Percentiles rank a stretch among this genome's conserved stretches.
These are phyloP conservation scores for Emmonsiellopsis sp. DNA, from an alignment of 2,329 filamentous ascomycete genomes.

Conservation along the genomic window DNA sequence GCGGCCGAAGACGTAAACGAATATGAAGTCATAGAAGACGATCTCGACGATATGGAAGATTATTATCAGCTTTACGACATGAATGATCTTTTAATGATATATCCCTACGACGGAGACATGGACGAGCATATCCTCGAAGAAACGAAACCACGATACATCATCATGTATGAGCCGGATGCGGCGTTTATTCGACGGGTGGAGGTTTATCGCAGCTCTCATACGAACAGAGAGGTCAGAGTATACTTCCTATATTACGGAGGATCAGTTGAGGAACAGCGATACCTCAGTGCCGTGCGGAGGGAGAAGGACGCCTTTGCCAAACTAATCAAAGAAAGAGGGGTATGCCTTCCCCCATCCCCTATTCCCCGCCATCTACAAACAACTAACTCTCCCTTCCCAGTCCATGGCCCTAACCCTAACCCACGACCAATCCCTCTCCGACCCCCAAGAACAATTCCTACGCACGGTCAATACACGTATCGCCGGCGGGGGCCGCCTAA, in stretches of 20 bases:
- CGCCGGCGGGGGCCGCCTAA: slow-evolving; percentile 77
- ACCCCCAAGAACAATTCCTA: slow-evolving; percentile 84
- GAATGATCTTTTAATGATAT: slow-evolving; percentile 76
- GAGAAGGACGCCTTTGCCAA: slow-evolving; percentile 96
- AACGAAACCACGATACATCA: slow-evolving; percentile 81
- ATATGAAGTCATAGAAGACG: slow-evolving; percentile 64
- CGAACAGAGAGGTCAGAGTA: slow-evolving; percentile 75
- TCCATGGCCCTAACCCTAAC: slow-evolving; percentile 85
- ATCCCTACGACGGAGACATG: slow-evolving; percentile 90
- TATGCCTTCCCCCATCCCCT: slow-evolving; percentile 19
- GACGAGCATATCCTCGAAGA: slow-evolving; percentile 97
- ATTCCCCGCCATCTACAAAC: slow-evolving; percentile 5
- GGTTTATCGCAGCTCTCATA: slow-evolving; percentile 91
- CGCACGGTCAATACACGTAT: slow-evolving; percentile 95
- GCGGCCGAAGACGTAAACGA: slow-evolving; percentile 48
- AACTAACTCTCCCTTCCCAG: slow-evolving; percentile 14
- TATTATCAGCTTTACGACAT: slow-evolving; percentile 88
- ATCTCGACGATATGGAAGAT: slow-evolving; percentile 82
- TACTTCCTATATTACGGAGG: slow-evolving; percentile 96
- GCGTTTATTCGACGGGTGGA: slow-evolving; percentile 91
- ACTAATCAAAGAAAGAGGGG: slow-evolving; percentile 83
- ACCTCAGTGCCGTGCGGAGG: slow-evolving; percentile 76
- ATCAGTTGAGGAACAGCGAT: slow-evolving; percentile 91
- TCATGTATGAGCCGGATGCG: slow-evolving; percentile 97
- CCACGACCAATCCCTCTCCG: slow-evolving; percentile 60